Percentiles rank a stretch among this genome's conserved stretches.
Conservation (phyloP, 495 filamentous ascomycete species). For the Pseudoneurospora amorphoporcata region DNA sequence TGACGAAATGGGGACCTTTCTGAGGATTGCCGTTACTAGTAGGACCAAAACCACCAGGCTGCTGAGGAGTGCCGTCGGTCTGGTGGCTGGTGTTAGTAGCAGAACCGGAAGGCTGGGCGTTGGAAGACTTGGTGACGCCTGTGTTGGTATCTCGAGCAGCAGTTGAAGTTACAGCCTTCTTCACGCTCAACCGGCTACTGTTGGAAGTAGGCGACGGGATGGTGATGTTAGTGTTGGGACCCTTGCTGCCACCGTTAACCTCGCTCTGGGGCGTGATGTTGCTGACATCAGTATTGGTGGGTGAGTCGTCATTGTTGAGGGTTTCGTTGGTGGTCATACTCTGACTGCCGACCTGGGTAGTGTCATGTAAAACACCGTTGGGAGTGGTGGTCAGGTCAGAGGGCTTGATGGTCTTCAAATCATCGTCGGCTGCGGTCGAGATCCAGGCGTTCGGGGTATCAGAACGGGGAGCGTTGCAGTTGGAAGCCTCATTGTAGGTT, state of each 20-base stretch:
- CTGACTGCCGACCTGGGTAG: not conserved
- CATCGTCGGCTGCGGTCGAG: not conserved
- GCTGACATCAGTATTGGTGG: not conserved
- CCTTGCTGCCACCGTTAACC: not conserved
- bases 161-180: not conserved
- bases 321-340: not conserved
- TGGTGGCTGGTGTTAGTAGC: not conserved
- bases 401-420: not conserved
- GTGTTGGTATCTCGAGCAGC: not conserved
- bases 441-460: not conserved
- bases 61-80: not conserved
- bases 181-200: not conserved
- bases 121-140: not conserved
- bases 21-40: not conserved
- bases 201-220: not conserved
- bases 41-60: not conserved
- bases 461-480: not conserved
- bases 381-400: not conserved
- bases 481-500: not conserved
- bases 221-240: not conserved
- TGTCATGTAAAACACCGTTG: not conserved
- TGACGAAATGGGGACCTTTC: not conserved
- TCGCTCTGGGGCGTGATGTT: not conserved
- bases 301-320: not conserved
- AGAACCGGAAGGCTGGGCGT: not conserved